phyloP scores from a whole-genome alignment of 441 rosid genomes.

The Adansonia gregorii region DNA sequence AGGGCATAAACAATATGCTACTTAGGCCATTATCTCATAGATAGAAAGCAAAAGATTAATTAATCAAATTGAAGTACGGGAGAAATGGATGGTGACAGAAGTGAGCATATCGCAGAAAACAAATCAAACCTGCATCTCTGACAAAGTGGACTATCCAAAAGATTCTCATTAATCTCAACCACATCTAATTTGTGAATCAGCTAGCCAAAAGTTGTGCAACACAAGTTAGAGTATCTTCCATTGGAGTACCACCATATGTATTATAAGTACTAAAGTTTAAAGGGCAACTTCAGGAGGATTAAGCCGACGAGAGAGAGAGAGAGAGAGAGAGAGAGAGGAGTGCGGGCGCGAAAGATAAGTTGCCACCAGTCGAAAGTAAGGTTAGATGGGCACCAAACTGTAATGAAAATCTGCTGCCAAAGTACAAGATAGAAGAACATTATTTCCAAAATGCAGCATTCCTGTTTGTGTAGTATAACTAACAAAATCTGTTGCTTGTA shows the following conservation, averaged over 20 bases:
- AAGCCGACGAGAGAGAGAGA: background rate
- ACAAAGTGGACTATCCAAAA: background rate
- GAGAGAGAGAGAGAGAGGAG: too few relatives aligned
- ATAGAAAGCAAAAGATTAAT: background rate
- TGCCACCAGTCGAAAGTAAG: background rate
- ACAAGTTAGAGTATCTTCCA: background rate
- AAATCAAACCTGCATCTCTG: background rate
- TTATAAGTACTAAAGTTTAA: background rate
- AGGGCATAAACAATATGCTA: background rate
- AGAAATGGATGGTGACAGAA: background rate
- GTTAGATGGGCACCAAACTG: background rate
- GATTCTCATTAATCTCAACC: background rate
- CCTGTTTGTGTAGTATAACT: conserved; percentile 22
- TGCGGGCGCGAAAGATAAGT: background rate
- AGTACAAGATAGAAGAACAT: background rate
- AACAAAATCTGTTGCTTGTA: conserved; percentile 20
- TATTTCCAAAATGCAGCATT: background rate
- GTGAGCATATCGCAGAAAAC: too few relatives aligned
- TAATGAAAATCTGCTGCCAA: background rate
- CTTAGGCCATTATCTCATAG: background rate
- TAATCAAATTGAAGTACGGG: background rate
- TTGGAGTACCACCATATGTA: background rate
- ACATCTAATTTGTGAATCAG: background rate
- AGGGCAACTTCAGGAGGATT: background rate
- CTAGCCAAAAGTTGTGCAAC: background rate